Conservation (phyloP, 495 filamentous ascomycete species). For the Tuber melanosporum region DNA sequence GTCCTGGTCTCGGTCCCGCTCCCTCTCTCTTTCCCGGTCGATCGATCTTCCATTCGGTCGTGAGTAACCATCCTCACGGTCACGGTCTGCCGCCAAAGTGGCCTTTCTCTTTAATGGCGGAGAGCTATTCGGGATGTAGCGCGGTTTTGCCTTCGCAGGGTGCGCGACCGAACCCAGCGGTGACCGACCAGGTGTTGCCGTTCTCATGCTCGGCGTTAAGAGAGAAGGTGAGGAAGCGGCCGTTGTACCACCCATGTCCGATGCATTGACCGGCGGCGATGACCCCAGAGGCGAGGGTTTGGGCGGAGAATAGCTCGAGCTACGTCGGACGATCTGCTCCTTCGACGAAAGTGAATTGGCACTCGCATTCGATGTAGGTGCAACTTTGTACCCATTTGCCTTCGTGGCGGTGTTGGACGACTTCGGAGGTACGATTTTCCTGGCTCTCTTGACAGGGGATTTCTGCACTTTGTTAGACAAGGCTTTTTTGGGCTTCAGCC, state of each 20-base stretch:
- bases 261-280: conserved; percentile 52
- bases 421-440: conserved; percentile 16
- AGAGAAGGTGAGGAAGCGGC: conserved; percentile 35
- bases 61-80: conserved; percentile 16
- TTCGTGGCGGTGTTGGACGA: conserved; percentile 23
- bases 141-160: conserved; percentile 20
- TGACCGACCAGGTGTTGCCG: conserved; percentile 35
- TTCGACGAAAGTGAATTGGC: conserved; percentile 35
- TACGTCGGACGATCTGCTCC: conserved; percentile 39
- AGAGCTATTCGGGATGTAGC: conserved; percentile 24
- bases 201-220: conserved; percentile 24
- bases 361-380: conserved; percentile 14
- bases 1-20: conserved; percentile 7
- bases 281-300: conserved; percentile 57
- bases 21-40: conserved; percentile 9
- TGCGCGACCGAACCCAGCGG: conserved; percentile 27
- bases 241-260: conserved; percentile 33
- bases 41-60: conserved; percentile 8
- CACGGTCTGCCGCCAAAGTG: conserved; percentile 15
- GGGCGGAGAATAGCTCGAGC: conserved; percentile 49
- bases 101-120: conserved; percentile 39
- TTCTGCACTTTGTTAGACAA: conserved; percentile 11
- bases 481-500: conserved; percentile 23
- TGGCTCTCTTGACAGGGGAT: conserved; percentile 24
- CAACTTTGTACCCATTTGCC: conserved; percentile 37